Conservation (phyloP, 2,329 filamentous ascomycete genomes). For the Paecilomyces dactylethromorphus region DNA sequence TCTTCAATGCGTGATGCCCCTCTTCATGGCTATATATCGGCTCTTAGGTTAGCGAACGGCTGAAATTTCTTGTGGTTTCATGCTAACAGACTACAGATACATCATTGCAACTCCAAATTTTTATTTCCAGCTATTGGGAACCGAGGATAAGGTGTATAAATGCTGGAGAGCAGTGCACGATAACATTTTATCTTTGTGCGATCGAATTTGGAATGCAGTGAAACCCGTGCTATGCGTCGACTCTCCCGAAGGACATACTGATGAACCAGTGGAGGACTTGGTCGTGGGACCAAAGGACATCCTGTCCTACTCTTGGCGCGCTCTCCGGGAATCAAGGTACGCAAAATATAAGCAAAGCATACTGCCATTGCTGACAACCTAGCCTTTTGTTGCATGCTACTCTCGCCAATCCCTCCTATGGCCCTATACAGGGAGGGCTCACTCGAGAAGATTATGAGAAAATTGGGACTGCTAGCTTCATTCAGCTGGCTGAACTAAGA, state of each 20-base stretch:
- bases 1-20: constrained; percentile 60
- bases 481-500: constrained; percentile 72
- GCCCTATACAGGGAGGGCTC: constrained; percentile 40
- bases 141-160: constrained; percentile 6
- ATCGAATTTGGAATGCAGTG: constrained; percentile 70
- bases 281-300: constrained; percentile 75
- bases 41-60: constrained; percentile 48
- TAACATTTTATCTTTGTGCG: constrained; percentile 55
- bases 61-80: background rate
- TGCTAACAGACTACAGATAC: constrained; percentile 32
- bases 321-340: constrained; percentile 88
- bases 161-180: constrained; percentile 27
- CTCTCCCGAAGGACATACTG: constrained; percentile 77
- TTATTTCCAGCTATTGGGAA: constrained; percentile 23
- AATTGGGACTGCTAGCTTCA: constrained; percentile 70
- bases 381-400: constrained; percentile 67
- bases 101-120: constrained; percentile 42
- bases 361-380: constrained; percentile 12
- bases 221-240: constrained; percentile 79
- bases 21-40: constrained; percentile 64
- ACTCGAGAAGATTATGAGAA: constrained; percentile 53
- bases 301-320: constrained; percentile 89
- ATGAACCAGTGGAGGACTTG: constrained; percentile 59
- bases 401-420: constrained; percentile 48
- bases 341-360: constrained; percentile 8